Evolutionary conservation across 306 rosid species (phyloP).

Genomic region (Vicia sativa): DNA sequence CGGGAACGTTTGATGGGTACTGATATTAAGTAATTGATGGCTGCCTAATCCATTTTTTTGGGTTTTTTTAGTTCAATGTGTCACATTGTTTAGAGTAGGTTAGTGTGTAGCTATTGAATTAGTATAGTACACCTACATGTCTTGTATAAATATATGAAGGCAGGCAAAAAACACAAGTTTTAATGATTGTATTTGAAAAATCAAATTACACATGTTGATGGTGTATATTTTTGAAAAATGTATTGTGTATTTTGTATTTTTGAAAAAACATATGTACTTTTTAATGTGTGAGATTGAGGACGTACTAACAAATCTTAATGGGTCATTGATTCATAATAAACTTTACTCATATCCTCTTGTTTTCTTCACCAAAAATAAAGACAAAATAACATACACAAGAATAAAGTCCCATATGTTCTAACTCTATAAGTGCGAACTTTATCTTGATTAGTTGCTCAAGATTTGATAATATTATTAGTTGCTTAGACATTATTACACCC

Average conservation of each 20-base stretch:
- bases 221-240: background rate
- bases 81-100: conserved; percentile 6
- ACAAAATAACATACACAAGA: background rate
- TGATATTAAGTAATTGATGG: conserved; percentile 34
- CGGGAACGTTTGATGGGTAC: conserved; percentile 47
- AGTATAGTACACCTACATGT: conserved; percentile 31
- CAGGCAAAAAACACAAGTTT: background rate
- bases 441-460: background rate
- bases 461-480: background rate
- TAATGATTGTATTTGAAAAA: conserved; percentile 1
- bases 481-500: too few species aligned
- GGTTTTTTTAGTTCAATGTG: conserved; percentile 17
- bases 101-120: conserved; percentile 36
- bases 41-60: conserved; percentile 19
- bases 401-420: background rate
- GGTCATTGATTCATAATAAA: background rate
- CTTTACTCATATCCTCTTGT: background rate
- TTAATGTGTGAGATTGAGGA: background rate
- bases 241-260: background rate
- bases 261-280: background rate
- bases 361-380: background rate
- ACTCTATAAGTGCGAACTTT: background rate
- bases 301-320: background rate
- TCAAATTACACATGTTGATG: conserved; percentile 1
- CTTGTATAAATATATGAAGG: conserved; percentile 39